Evolutionary conservation across 2,329 filamentous ascomycete species (phyloP).

Genomic region (Ophiostoma himal-ulmi): DNA sequence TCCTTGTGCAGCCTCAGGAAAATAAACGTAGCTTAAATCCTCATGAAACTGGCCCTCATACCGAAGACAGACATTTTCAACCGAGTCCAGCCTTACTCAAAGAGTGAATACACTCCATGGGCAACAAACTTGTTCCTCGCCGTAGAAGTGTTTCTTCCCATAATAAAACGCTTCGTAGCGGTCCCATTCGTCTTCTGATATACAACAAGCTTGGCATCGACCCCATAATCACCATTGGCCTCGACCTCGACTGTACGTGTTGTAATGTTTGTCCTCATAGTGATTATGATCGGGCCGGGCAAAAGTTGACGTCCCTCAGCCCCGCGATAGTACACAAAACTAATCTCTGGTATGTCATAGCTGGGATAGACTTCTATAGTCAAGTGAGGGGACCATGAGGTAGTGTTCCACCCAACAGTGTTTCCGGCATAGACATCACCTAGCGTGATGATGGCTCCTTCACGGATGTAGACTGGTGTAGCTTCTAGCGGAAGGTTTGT

Average conservation of each 20-base stretch:
- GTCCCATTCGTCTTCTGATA: not conserved
- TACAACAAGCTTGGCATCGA: not conserved
- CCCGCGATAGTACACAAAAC: conserved; percentile 4
- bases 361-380: conserved; percentile 33
- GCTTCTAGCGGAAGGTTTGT: not conserved
- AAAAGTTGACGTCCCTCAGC: not conserved
- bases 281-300: not conserved
- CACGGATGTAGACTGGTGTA: not conserved
- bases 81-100: not conserved
- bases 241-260: not conserved
- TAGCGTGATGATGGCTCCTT: not conserved
- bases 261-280: not conserved
- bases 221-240: not conserved
- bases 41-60: not conserved
- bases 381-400: conserved; percentile 30
- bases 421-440: conserved; percentile 27
- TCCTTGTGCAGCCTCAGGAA: too few relatives aligned
- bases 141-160: not conserved
- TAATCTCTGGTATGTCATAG: conserved; percentile 25
- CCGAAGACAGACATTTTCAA: not conserved
- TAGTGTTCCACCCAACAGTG: conserved; percentile 29
- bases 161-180: not conserved
- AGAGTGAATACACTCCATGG: not conserved
- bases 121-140: not conserved
- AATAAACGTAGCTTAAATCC: not conserved